A percentile compares a stretch with the other conserved stretches of the same genome.
Evolutionary conservation across 495 filamentous ascomycete species (phyloP).

Genomic region (Chaetomium cochliodes): DNA sequence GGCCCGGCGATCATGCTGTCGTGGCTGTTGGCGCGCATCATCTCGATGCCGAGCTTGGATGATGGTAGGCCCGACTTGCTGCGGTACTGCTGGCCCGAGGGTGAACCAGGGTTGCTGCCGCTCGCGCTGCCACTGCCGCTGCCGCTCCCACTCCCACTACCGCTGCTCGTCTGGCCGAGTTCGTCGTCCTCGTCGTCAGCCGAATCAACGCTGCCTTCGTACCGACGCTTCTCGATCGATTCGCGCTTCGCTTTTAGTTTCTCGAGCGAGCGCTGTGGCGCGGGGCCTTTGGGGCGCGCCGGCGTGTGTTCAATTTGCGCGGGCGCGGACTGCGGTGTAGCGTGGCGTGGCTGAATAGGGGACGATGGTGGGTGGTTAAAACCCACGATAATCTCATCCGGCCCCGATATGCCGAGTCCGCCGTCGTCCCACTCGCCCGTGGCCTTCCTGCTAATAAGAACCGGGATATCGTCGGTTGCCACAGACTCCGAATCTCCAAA

Average conservation of each 20-base stretch:
- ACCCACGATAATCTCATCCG: conserved; percentile 42
- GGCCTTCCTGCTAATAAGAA: conserved; percentile 66
- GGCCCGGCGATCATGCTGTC: conserved; percentile 66
- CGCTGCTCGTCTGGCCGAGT: conserved; percentile 46
- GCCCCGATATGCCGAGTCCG: conserved; percentile 67
- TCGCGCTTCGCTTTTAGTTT: conserved; percentile 73
- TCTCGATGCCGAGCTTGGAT: conserved; percentile 86
- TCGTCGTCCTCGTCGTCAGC: conserved; percentile 94
- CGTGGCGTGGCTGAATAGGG: conserved; percentile 48
- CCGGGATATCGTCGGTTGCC: conserved; percentile 73
- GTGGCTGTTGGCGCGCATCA: conserved; percentile 93
- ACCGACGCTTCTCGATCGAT: conserved; percentile 68
- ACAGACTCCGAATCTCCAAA: conserved; percentile 82
- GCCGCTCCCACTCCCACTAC: conserved; percentile 53
- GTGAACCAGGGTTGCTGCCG: conserved; percentile 48
- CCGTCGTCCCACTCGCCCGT: conserved; percentile 71
- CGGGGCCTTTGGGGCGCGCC: conserved; percentile 41
- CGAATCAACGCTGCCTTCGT: conserved; percentile 74
- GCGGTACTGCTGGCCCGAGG: conserved; percentile 41
- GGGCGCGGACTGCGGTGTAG: conserved; percentile 68
- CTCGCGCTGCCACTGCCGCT: conserved; percentile 32
- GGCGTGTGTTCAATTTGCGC: conserved; percentile 56
- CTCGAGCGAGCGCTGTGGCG: conserved; percentile 70
- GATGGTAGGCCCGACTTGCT: conserved; percentile 47
- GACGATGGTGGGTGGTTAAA: conserved; percentile 37